phyloP scores from a whole-genome alignment of 176 grass and related monocot species.

The Leersia perrieri region DNA sequence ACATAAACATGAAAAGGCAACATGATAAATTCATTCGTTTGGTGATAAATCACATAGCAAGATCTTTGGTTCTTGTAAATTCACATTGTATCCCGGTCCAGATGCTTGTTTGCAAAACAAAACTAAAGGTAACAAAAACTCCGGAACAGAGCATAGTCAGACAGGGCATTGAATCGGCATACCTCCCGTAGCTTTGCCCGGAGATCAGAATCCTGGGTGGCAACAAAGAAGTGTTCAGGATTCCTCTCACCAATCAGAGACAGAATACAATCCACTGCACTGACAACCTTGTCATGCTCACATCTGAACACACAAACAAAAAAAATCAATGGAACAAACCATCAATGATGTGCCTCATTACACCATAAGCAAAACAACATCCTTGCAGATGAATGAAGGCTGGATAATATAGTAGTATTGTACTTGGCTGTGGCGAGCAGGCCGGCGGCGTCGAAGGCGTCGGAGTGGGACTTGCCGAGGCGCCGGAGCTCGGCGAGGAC shows the following conservation, averaged over 20 bases:
- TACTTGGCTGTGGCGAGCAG: slow-evolving; percentile 62
- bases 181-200: slow-evolving; percentile 62
- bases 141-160: neutral
- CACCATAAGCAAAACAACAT: neutral
- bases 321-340: neutral
- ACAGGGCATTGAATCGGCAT: neutral
- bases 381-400: neutral
- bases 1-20: neutral
- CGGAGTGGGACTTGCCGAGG: slow-evolving; percentile 51
- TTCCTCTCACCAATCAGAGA: slow-evolving; percentile 68
- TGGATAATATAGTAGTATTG: neutral
- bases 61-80: neutral
- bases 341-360: neutral
- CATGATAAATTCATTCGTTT: neutral
- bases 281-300: slow-evolving; percentile 78
- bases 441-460: slow-evolving; percentile 45
- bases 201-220: slow-evolving; percentile 67
- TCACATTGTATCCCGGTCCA: neutral
- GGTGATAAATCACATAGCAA: no score
- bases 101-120: neutral
- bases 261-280: slow-evolving; percentile 50
- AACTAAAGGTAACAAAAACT: neutral
- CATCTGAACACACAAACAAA: slow-evolving; percentile 43
- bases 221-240: slow-evolving; percentile 73
- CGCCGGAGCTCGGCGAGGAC: slow-evolving; percentile 62